phyloP scores from a whole-genome alignment of 805 yeast species.

The Candida railenensis region DNA sequence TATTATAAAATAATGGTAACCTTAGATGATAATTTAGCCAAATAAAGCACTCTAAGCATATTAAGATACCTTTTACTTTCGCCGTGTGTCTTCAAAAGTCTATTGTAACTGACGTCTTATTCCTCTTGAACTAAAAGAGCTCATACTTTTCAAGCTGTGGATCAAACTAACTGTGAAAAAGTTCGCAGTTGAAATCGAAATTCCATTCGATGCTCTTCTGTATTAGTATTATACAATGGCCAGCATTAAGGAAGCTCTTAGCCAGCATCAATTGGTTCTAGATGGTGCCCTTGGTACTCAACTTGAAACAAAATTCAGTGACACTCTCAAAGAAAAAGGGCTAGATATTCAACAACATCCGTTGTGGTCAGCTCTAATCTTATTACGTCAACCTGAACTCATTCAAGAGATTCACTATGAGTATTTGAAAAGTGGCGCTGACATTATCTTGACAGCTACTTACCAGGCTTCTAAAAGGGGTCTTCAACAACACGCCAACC shows the following conservation, averaged over 20 bases:
- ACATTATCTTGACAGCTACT: slow-evolving; percentile 53
- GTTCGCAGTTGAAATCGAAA: neutral
- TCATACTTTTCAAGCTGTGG: too few relatives aligned
- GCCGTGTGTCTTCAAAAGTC: too few relatives aligned
- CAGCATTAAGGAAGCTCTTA: neutral
- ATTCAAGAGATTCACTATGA: slow-evolving; percentile 49
- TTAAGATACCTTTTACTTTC: too few relatives aligned
- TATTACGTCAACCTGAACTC: slow-evolving; percentile 42
- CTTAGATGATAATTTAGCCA: too few relatives aligned
- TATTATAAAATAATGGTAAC: too few relatives aligned
- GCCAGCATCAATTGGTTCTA: slow-evolving; percentile 16
- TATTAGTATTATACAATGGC: neutral
- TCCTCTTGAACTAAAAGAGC: too few relatives aligned
- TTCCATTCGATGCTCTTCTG: neutral
- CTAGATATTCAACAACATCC: slow-evolving; percentile 32
- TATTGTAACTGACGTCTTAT: too few relatives aligned
- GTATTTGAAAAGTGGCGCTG: slow-evolving; percentile 55
- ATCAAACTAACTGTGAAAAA: too few relatives aligned
- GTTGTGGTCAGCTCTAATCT: slow-evolving; percentile 63
- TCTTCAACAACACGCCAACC: slow-evolving; percentile 22
- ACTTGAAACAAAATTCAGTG: slow-evolving; percentile 46
- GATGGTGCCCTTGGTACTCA: slow-evolving; percentile 73
- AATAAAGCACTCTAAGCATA: too few relatives aligned
- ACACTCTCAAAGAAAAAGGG: slow-evolving; percentile 13
- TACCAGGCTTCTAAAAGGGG: slow-evolving; percentile 58